phyloP scores from a whole-genome alignment of 2,329 filamentous ascomycete species.

The Penicillium sp. region DNA sequence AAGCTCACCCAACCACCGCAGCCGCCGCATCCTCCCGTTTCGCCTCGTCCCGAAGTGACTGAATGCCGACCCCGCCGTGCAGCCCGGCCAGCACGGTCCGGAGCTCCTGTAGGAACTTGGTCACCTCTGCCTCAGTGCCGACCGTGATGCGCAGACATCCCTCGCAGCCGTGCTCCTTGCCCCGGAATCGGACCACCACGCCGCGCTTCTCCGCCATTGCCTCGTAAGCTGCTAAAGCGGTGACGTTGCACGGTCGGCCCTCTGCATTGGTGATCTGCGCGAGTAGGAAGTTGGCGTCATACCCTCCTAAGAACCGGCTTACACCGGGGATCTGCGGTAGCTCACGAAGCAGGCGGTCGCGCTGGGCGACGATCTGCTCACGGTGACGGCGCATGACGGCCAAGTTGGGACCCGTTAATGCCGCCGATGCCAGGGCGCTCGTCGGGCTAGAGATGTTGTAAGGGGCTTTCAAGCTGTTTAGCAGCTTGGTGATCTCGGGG shows the following conservation, averaged over 20 bases:
- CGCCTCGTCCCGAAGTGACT: constrained; percentile 40
- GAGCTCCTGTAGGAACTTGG: constrained; percentile 71
- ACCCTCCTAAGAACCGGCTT: constrained; percentile 76
- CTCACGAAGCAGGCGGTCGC: constrained; percentile 70
- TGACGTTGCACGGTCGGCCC: constrained; percentile 72
- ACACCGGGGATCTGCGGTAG: constrained; percentile 74
- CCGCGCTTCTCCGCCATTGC: constrained; percentile 78
- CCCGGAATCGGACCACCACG: constrained; percentile 90
- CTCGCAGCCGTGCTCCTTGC: constrained; percentile 84
- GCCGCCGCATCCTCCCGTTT: constrained; percentile 48
- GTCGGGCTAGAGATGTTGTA: constrained; percentile 94
- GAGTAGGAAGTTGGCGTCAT: constrained; percentile 82
- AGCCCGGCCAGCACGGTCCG: constrained; percentile 51
- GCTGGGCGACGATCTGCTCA: constrained; percentile 69
- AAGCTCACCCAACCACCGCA: constrained; percentile 18
- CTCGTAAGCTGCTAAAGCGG: constrained; percentile 79
- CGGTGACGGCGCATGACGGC: constrained; percentile 69
- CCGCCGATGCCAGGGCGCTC: constrained; percentile 72
- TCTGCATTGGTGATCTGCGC: constrained; percentile 77
- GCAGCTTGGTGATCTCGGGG: constrained; percentile 68
- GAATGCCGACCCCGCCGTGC: constrained; percentile 38
- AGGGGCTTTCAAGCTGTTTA: constrained; percentile 92
- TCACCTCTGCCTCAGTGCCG: constrained; percentile 83
- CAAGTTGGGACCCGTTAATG: constrained; percentile 66
- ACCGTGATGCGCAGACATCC: constrained; percentile 91